Evolutionary conservation across 2,329 filamentous ascomycete genomes (phyloP), one percentile per base, ranked within the genome.

Genomic region (Ilyonectria destructans): DNA sequence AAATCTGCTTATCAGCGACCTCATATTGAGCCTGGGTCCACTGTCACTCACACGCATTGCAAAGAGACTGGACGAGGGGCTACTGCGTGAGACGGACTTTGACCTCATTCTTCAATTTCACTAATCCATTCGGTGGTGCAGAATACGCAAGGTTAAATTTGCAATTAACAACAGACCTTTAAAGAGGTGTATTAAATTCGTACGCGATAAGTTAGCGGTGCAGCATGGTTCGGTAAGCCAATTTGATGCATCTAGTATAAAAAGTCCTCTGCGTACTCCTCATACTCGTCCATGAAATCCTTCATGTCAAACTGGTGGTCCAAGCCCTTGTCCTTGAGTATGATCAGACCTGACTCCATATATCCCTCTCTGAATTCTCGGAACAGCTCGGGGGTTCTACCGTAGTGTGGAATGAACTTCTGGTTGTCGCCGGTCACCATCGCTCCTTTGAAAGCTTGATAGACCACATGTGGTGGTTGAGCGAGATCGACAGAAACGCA

Each of bases 341-440:
- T 69, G 9, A 43, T 21, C 19, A 48, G 13, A 3, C 61, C 72
- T 1, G 72, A 58, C n/a, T 60, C 31, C 3, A 71, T 45, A 29
- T 75, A 77, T 10, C 45, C 71, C n/a, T 54, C 29, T 48, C 29
- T 69, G 57, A 77, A 77, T 8, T 58, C 37, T 3, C 9, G 21
- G 51, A 68, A 75, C 4, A 75, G 29, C 35, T 68, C 69, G 1
- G 49, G 67, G 17, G 51, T 69, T 21, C 58, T 65, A 6, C 60
- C 19, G 43, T 54, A 69, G 40, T 73, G 72, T 37, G 70, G 72
- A 46, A 75, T 75, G 59, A 77, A 75, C 6, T 69, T 54, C 37
- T 72, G 67, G 31, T 75, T 77, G 26, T 77, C 70, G 1, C 72
- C 72, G 15, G 68, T 74, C 5, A 74, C 67, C 67, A 75, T 73